Base-by-base conservation (phyloP, 176 grass and related monocot genomes). In the Bolboschoenus planiculmis region DNA sequence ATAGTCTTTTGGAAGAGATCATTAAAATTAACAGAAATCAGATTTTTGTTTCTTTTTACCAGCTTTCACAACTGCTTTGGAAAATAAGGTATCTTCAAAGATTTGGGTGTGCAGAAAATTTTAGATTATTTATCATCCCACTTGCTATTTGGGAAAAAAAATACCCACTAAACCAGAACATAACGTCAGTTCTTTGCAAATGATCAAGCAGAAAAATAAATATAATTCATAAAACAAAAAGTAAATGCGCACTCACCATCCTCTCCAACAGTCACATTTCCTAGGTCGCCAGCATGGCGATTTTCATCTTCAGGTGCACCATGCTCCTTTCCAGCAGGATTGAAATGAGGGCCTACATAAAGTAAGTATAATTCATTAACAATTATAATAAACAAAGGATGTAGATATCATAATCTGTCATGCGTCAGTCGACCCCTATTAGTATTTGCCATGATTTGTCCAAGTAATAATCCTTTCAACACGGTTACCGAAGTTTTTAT, bases 251-350 rank as follows among this genome's bases (percentile, higher is more conserved):
- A 80, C 56, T 47, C 84, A 93, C 92, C 92, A 87, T 95, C 90
- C 0, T 36, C 75, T 44, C 89, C 95, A 21, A 59, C 92, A 3
- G 70, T 94, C 74, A 90, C 81, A 78, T 98, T 98, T 70, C 96
- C 92, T 71, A 98, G 96, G 83, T 98, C 96, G 84, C 96, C 96
- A 1, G 84, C 87, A 85, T 98, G 96, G 42, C 96, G 89, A 80
- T 63, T 80, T 50, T 88, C 87, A 83, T 93, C 92, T 37, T 92
- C 61, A 0, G 87, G 92, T 75, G 89, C 88, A n/a, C 96, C 96
- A 30, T 98, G 96, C 61, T 91, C 96, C 46, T 95, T 86, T 9
- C 84, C 90, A 88, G 23, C 51, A 26, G 92, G 96, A 88, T 98
- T 95, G 64, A 93, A 95, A 85, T 98, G 96, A 3, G 92, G 90